Evolutionary conservation across 192 early-diverging fungal species (phyloP).

Genomic region (Phycomyces blakesleeanus): DNA sequence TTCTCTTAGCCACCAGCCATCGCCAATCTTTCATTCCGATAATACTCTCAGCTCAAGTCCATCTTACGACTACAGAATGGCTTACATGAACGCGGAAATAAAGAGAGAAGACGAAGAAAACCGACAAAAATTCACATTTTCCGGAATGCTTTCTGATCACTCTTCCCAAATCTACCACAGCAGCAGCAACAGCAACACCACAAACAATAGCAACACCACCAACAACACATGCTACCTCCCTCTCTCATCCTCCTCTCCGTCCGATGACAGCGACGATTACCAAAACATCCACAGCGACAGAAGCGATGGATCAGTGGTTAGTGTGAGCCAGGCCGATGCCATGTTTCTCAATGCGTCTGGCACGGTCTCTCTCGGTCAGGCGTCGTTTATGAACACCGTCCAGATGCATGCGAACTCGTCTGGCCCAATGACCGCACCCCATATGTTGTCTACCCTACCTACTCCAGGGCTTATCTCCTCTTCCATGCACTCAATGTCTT

Average conservation of each 20-base stretch:
- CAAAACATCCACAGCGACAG: constrained; percentile 1
- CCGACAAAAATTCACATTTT: constrained; percentile 22
- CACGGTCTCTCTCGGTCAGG: constrained; percentile 1
- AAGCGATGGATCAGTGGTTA: neutral
- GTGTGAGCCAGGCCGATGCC: neutral
- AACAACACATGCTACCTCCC: constrained; percentile 19
- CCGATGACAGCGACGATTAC: constrained; percentile 31
- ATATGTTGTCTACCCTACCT: neutral
- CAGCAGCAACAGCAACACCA: no score
- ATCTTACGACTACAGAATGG: constrained; percentile 9
- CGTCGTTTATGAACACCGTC: neutral
- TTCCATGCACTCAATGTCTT: constrained; percentile 2
- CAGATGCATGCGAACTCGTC: neutral
- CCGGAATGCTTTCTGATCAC: constrained; percentile 22
- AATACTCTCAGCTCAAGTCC: constrained; percentile 3
- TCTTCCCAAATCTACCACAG: constrained; percentile 15
- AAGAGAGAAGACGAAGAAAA: constrained; percentile 3
- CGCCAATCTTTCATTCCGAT: constrained; percentile 15
- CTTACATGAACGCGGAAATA: neutral
- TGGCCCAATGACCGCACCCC: neutral
- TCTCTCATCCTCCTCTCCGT: constrained; percentile 22
- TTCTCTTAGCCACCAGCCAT: constrained; percentile 9
- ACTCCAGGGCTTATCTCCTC: neutral
- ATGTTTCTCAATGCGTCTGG: neutral
- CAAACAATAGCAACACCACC: no score